Evolutionary conservation across 2,329 filamentous ascomycete species (phyloP).

Genomic region (Phyllosticta capitalensis): DNA sequence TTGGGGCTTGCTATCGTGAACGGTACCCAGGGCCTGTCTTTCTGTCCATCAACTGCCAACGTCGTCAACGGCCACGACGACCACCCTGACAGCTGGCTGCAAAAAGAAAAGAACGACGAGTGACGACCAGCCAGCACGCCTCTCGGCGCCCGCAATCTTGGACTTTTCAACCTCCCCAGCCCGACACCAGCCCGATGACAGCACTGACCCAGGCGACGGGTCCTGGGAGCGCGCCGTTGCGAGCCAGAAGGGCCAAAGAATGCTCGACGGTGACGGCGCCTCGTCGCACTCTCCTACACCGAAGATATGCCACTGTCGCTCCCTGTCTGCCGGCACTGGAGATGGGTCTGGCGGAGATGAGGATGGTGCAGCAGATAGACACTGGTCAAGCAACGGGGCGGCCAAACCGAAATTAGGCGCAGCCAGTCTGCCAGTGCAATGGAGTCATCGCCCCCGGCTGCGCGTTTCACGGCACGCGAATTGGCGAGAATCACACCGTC

Average conservation of each 20-base stretch:
- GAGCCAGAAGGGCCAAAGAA: background rate
- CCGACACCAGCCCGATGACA: no score
- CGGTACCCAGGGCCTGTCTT: no score
- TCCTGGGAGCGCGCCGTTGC: background rate
- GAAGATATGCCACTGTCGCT: background rate
- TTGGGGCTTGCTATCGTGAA: no score
- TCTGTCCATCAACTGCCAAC: no score
- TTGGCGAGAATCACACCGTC: background rate
- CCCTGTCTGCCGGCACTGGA: background rate
- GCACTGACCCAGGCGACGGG: background rate
- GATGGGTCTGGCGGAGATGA: background rate
- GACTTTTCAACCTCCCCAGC: no score
- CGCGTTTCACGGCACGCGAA: background rate
- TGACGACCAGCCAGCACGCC: background rate
- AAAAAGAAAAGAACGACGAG: background rate
- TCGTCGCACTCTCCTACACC: background rate
- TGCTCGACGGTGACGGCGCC: background rate
- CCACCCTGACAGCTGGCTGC: background rate
- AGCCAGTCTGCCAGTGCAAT: background rate
- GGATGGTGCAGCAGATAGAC: background rate
- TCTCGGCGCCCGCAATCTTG: no score
- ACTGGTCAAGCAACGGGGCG: background rate
- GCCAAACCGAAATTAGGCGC: background rate
- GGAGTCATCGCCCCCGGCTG: background rate
- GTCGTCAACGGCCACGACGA: background rate